Percentiles rank a stretch among this genome's conserved stretches.
Evolutionary conservation across 352 stramenopile genomes (phyloP).

Genomic region (Phytopythium ostracodes): DNA sequence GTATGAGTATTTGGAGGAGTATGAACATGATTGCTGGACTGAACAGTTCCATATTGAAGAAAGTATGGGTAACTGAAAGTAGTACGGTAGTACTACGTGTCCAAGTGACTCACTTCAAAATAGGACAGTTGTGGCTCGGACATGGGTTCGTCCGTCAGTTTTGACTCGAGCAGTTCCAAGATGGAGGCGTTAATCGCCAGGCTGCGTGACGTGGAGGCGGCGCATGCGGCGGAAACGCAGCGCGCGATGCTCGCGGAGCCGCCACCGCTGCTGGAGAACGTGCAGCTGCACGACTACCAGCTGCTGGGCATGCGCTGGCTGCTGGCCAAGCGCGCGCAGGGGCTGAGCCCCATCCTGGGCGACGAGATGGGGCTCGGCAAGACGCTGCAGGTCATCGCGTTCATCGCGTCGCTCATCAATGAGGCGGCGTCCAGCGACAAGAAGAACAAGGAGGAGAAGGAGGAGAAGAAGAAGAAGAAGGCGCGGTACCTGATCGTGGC

Average conservation of each 20-base stretch:
- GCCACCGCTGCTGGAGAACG: constrained; percentile 43
- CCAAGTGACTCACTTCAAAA: constrained; percentile 2
- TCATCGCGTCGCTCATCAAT: constrained; percentile 44
- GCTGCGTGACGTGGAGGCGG: constrained; percentile 28
- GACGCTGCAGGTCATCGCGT: constrained; percentile 75
- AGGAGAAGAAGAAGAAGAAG: constrained; percentile 4
- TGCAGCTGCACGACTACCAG: constrained; percentile 70
- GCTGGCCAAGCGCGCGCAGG: constrained; percentile 51
- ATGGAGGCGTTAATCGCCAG: constrained; percentile 49
- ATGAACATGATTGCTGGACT: no score
- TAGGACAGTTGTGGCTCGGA: no score
- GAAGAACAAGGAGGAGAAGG: constrained; percentile 1
- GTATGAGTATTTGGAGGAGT: no score
- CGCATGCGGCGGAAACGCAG: constrained; percentile 18
- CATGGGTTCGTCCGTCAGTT: no score
- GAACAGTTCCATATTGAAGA: no score
- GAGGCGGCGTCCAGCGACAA: neutral
- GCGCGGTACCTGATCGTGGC: constrained; percentile 53
- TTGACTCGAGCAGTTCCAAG: neutral
- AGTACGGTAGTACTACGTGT: no score
- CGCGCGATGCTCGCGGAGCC: constrained; percentile 16
- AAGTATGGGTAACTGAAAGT: no score
- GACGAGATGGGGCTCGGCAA: constrained; percentile 86
- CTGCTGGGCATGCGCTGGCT: constrained; percentile 61
- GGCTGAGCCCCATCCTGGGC: constrained; percentile 67